phyloP scores from a whole-genome alignment of 768 basidiomycete species.

The Crucibulum laeve region DNA sequence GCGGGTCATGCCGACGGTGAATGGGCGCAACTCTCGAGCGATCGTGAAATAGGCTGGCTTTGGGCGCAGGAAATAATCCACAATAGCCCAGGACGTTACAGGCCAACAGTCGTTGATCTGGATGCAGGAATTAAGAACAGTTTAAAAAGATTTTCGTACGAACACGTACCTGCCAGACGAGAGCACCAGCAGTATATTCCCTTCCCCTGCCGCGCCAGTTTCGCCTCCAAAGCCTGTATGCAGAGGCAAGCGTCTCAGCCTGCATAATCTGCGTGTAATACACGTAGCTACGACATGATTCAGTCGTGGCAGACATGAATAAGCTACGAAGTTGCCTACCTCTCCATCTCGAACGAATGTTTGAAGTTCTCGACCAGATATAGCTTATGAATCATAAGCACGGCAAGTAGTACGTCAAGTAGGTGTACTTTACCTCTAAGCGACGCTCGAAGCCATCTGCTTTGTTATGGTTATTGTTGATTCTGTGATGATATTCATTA shows the following conservation, averaged over 20 bases:
- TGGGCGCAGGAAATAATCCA: conserved; percentile 90
- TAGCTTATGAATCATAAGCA: conserved; percentile 35
- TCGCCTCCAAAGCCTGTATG: conserved; percentile 87
- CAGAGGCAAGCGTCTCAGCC: conserved; percentile 83
- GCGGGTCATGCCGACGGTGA: conserved; percentile 82
- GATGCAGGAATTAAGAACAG: background rate
- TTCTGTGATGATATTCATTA: conserved; percentile 27
- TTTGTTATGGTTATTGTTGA: conserved; percentile 85
- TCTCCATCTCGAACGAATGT: conserved; percentile 83
- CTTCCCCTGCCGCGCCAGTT: conserved; percentile 86
- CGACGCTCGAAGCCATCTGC: conserved; percentile 84
- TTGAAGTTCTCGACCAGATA: conserved; percentile 95
- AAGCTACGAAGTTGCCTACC: conserved; percentile 30
- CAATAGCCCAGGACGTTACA: conserved; percentile 89
- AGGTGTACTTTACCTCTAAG: conserved; percentile 51
- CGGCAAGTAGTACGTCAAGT: background rate
- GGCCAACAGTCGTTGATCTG: conserved; percentile 94
- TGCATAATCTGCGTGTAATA: conserved; percentile 98
- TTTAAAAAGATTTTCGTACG: background rate
- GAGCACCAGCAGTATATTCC: conserved; percentile 85
- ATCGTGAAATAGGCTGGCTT: conserved; percentile 90
- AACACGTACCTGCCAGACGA: conserved; percentile 85
- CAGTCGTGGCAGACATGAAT: background rate
- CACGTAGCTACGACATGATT: conserved; percentile 54
- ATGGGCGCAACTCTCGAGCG: conserved; percentile 75